Evolutionary conservation across 441 rosid species (phyloP), one percentile per base, ranked within the genome.

Genomic region (Codiaeum variegatum): DNA sequence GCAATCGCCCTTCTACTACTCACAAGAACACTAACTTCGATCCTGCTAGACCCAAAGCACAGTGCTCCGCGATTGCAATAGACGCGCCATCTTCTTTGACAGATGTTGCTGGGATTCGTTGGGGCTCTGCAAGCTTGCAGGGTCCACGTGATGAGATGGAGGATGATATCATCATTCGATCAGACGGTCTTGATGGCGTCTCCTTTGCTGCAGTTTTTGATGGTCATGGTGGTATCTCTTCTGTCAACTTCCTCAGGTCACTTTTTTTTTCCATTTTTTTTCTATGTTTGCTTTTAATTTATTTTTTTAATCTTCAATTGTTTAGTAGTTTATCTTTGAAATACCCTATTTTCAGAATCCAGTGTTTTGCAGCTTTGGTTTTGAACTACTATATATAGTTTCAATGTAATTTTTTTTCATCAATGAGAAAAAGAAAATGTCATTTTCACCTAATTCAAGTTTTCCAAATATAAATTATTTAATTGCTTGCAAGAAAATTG

Each of bases 121-220:
- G 89, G 91, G 98, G 98, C 0, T 88, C 79, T 75, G 72, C 88
- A 23, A 85, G 86, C 74, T 67, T 90, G 71, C 97, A 92, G 82
- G 98, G 97, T 28, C 42, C 63, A 3, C 88, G 97, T 32, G 97
- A 90, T 5, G 98, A 89, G 84, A 94, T 90, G 97, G 98, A 92
- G 77, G 98, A 94, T 61, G 88, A 74, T 21, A 72, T 90, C 67
- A 80, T 87, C 19, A 70, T 94, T 70, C 88, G 90, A 63, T 81
- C 96, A 3, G 97, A 89, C 2, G 92, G 85, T 40, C 84, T 90
- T 24, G 87, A 88, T 26, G 92, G 85, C 31, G 92, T 88, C 94
- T 87, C 93, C 10, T 94, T 88, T 61, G 97, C 98, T 3, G 97
- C 92, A 0, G 90, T 94, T 64, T 86, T 90, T 69, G 98, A 94